These are phyloP conservation scores for Starmerella cellae DNA, from an alignment of 805 yeast species.

Conservation along the genomic window DNA sequence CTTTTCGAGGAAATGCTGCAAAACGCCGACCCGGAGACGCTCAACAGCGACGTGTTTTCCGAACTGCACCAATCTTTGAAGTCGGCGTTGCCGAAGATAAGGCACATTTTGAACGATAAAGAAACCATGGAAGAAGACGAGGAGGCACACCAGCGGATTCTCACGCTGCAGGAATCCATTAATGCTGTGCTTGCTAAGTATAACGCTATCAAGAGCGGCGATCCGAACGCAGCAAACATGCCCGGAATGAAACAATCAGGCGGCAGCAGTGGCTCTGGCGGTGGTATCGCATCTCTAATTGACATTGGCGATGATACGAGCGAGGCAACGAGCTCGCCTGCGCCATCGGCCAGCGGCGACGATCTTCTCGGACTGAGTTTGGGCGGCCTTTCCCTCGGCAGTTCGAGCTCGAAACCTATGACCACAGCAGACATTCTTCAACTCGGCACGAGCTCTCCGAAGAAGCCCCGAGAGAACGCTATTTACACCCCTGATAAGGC, in stretches of 20 bases:
- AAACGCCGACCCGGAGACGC: slow-evolving; percentile 26
- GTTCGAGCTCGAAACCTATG: slow-evolving; percentile 22
- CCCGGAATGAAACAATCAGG: no score
- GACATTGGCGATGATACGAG: slow-evolving; percentile 41
- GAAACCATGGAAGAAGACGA: slow-evolving; percentile 46
- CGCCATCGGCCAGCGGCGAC: slow-evolving; percentile 20
- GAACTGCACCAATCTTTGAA: slow-evolving; percentile 71
- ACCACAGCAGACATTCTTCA: slow-evolving; percentile 10
- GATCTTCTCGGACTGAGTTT: slow-evolving; percentile 62
- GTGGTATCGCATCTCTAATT: slow-evolving; percentile 42
- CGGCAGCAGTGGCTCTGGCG: slow-evolving; percentile 12
- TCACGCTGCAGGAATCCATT: slow-evolving; percentile 61
- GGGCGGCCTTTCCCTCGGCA: slow-evolving; percentile 32
- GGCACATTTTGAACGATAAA: slow-evolving; percentile 72
- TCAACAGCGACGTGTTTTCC: slow-evolving; percentile 53
- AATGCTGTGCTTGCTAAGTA: slow-evolving; percentile 57
- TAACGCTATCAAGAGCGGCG: slow-evolving; percentile 51
- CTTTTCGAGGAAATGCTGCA: slow-evolving; percentile 74
- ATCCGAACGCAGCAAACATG: slow-evolving; percentile 40
- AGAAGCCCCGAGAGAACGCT: not conserved
- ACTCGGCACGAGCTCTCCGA: not conserved
- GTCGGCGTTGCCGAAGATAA: slow-evolving; percentile 74
- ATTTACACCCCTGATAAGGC: slow-evolving; percentile 10
- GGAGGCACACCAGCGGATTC: slow-evolving; percentile 48
- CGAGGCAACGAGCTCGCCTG: not conserved